Conservation (phyloP, 225 moss, liverwort and hornwort genomes). For the Marchantia paleacea region DNA sequence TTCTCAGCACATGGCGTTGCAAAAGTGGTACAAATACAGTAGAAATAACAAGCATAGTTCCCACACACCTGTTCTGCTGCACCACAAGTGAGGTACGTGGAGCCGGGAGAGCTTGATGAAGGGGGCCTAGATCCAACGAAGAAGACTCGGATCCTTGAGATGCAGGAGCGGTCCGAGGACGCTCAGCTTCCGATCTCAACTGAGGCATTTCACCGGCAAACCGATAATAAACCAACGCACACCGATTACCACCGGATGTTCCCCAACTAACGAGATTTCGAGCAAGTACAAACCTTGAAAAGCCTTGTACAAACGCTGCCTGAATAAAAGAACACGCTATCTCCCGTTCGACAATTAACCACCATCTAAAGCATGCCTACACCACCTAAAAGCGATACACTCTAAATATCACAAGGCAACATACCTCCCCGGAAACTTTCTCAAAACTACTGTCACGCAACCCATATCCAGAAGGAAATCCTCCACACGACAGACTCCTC, state of each 20-base stretch:
- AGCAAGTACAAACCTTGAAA: no score
- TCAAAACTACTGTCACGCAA: background rate
- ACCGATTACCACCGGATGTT: background rate
- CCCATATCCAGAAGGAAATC: background rate
- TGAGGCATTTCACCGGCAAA: slow-evolving; percentile 27
- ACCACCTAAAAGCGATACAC: background rate
- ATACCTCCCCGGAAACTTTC: background rate
- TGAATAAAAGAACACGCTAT: background rate
- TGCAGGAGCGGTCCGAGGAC: slow-evolving; percentile 32
- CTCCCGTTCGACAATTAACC: background rate
- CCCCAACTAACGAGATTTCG: background rate
- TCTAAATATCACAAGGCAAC: background rate
- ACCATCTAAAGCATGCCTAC: background rate
- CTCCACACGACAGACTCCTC: background rate
- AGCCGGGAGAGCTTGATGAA: slow-evolving; percentile 38
- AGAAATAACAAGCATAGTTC: background rate
- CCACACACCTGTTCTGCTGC: slow-evolving; percentile 31
- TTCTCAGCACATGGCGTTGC: background rate
- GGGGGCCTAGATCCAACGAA: slow-evolving; percentile 34
- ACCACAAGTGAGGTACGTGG: slow-evolving; percentile 22
- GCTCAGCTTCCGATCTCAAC: slow-evolving; percentile 28
- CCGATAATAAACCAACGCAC: background rate
- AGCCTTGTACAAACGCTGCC: background rate
- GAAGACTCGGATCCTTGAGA: slow-evolving; percentile 23
- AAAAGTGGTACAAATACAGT: background rate